Evolutionary conservation across 2,329 filamentous ascomycete species (phyloP).

Genomic region (Monosporascus sp.): DNA sequence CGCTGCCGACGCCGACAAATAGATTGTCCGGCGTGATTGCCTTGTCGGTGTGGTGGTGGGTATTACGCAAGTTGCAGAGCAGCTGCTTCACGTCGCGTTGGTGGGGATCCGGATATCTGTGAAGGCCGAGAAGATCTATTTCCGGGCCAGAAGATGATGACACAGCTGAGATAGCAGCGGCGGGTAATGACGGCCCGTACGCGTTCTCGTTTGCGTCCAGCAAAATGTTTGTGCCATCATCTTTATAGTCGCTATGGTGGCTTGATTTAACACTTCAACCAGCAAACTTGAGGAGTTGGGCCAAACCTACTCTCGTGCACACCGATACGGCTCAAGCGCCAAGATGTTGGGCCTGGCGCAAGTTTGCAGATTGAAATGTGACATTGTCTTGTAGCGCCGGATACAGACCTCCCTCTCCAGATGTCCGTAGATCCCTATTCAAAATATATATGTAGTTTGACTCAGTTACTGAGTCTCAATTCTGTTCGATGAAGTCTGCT

Average conservation of each 20-base stretch:
- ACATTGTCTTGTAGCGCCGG: conserved; percentile 33
- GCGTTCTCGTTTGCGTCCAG: conserved; percentile 98
- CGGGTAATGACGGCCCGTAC: conserved; percentile 72
- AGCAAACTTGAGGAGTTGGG: conserved; percentile 1
- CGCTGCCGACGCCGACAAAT: conserved; percentile 92
- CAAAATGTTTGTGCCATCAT: conserved; percentile 91
- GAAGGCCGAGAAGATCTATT: conserved; percentile 74
- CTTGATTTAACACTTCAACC: conserved; percentile 24
- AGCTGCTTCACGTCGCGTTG: conserved; percentile 80
- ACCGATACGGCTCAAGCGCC: conserved; percentile 71
- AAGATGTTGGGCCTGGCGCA: conserved; percentile 76
- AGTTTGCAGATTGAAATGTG: conserved; percentile 65
- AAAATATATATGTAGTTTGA: neutral
- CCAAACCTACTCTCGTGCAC: conserved; percentile 67
- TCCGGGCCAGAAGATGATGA: conserved; percentile 40
- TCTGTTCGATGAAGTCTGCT: neutral
- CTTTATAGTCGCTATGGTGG: conserved; percentile 83
- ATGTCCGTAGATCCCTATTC: conserved; percentile 1
- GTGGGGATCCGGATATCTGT: conserved; percentile 96
- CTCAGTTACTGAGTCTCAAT: neutral
- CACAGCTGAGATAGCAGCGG: conserved; percentile 42
- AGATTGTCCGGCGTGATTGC: conserved; percentile 73
- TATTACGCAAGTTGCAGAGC: conserved; percentile 83
- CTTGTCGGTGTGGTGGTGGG: conserved; percentile 70
- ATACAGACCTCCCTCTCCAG: neutral